Evolutionary conservation across 495 filamentous ascomycete genomes (phyloP), one percentile per base, ranked within the genome.

Genomic region (Xylaria nigripes): DNA sequence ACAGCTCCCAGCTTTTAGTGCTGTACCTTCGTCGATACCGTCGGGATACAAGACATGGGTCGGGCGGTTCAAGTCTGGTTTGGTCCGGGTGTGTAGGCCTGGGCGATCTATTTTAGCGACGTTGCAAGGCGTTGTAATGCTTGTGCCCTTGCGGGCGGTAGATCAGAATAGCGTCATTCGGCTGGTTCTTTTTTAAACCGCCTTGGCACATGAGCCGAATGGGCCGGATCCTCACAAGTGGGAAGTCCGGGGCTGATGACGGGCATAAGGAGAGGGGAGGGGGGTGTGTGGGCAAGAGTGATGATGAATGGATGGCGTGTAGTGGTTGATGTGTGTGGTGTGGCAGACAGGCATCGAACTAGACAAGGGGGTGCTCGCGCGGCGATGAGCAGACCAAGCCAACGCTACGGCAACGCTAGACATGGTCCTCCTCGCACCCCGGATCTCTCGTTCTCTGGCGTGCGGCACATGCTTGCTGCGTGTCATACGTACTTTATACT

Each of bases 281-380:
- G 19, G 45, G 53, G 12, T 9, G n/a, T 6, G 8, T 23, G 16
- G 25, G 15, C 19, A 40, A 9, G 3, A 25, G 47, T 25, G 44
- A 25, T 57, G 56, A 40, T 56, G 30, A 47, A 38, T 16, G 27
- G 47, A 42, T 34, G 25, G 50, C 38, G 50, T 55, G 36, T 48
- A 22, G 46, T 50, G 12, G 43, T 55, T 50, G 56, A 16, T 38
- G 54, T n/a, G n/a, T n/a, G 58, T 59, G 56, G 63, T 63, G 63
- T 66, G 63, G 63, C 47, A 66, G 63, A 66, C 61, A 29, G 18
- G 53, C 56, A 55, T 36, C 50, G 56, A 50, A 63, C 63, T 66
- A 66, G 63, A 66, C 63, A 66, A 66, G 63, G 63, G 62, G 58
- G 54, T 49, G 45, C 42, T 56, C 51, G 32, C 45, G 51, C 38